Evolutionary conservation across 495 filamentous ascomycete genomes (phyloP).

Genomic region (Aspergillus mulundensis): DNA sequence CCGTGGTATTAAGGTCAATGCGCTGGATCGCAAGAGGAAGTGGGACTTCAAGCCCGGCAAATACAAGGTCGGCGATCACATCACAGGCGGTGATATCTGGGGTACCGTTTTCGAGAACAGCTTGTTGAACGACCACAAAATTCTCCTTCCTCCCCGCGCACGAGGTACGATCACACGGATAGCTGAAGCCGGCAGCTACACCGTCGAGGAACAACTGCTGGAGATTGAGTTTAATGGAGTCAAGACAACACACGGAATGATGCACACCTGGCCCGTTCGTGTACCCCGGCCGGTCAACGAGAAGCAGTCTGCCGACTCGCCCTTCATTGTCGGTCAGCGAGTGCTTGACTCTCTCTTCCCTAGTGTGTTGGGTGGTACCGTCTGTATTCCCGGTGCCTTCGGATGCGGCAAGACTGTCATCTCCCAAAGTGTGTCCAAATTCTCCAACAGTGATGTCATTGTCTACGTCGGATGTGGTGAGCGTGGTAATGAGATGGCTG

Average conservation of each 20-base stretch:
- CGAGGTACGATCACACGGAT: constrained; percentile 89
- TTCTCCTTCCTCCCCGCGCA: constrained; percentile 87
- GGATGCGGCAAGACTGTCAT: constrained; percentile 99
- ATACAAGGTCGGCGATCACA: constrained; percentile 91
- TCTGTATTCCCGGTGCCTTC: constrained; percentile 97
- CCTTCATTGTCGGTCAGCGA: constrained; percentile 93
- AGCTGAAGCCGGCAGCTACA: constrained; percentile 84
- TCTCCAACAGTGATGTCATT: constrained; percentile 98
- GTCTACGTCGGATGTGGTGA: constrained; percentile 98
- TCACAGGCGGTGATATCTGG: constrained; percentile 93
- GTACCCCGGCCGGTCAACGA: constrained; percentile 87
- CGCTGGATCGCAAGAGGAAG: constrained; percentile 80
- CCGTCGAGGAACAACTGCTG: constrained; percentile 88
- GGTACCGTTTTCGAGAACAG: constrained; percentile 95
- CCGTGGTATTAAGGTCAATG: constrained; percentile 84
- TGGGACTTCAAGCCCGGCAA: constrained; percentile 90
- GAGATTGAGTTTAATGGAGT: constrained; percentile 97
- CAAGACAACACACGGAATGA: constrained; percentile 90
- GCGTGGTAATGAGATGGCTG: constrained; percentile 99
- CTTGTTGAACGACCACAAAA: constrained; percentile 90
- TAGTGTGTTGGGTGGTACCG: constrained; percentile 92
- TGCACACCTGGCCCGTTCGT: constrained; percentile 99
- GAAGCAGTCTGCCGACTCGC: constrained; percentile 79
- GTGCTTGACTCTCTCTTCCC: constrained; percentile 98
- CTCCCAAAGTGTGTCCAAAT: constrained; percentile 96